Percentiles rank a stretch among this genome's conserved stretches.
These are phyloP conservation scores for Filosporella fistucella DNA, from an alignment of 495 filamentous ascomycete species.

Conservation along the genomic window DNA sequence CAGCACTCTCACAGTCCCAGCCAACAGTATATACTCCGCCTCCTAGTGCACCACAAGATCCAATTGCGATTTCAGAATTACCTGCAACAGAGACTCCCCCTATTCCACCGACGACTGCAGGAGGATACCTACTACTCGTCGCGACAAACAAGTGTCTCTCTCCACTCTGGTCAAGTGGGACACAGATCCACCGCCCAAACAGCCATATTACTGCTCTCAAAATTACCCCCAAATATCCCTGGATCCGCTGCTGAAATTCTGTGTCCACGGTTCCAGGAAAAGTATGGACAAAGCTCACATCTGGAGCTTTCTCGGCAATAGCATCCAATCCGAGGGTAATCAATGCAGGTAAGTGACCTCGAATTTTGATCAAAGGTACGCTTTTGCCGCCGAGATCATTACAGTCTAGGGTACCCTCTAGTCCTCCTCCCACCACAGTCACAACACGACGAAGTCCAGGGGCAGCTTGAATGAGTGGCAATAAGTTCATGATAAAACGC, in stretches of 20 bases:
- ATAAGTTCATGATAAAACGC: constrained; percentile 58
- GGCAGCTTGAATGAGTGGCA: constrained; percentile 50
- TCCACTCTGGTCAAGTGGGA: constrained; percentile 40
- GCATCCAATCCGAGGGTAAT: constrained; percentile 47
- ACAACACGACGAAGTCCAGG: constrained; percentile 52
- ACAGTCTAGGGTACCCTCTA: constrained; percentile 46
- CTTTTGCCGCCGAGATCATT: constrained; percentile 40
- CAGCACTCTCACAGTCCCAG: constrained; percentile 16
- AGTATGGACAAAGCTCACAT: constrained; percentile 53
- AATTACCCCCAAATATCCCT: constrained; percentile 7
- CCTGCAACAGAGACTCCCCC: neutral
- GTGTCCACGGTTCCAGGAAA: constrained; percentile 52
- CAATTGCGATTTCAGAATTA: neutral
- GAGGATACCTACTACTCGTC: constrained; percentile 45
- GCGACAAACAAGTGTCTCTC: constrained; percentile 51
- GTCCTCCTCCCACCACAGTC: constrained; percentile 43
- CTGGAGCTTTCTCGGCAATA: constrained; percentile 39
- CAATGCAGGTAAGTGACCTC: constrained; percentile 42
- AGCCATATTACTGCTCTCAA: constrained; percentile 4
- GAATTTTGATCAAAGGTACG: constrained; percentile 25
- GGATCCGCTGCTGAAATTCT: constrained; percentile 19
- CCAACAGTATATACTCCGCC: constrained; percentile 12
- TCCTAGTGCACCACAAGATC: neutral
- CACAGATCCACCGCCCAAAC: constrained; percentile 11
- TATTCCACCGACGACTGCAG: constrained; percentile 12